Conservation (phyloP, 2,329 filamentous ascomycete species). For the Aspergillus hiratsukae region DNA sequence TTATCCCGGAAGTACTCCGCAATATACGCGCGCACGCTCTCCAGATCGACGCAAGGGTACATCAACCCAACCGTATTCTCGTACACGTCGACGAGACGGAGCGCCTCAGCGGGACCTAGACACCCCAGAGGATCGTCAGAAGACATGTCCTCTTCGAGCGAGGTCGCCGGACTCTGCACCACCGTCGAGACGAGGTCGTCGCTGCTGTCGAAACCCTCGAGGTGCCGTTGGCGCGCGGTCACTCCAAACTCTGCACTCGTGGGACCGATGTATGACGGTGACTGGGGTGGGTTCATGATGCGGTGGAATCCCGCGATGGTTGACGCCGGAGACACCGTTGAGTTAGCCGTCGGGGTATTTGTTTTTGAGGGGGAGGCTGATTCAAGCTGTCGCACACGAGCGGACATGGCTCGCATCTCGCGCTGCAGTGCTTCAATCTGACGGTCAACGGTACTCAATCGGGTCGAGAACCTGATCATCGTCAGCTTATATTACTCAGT, state of each 20-base stretch:
- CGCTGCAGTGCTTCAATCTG: constrained; percentile 25
- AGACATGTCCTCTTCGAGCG: constrained; percentile 27
- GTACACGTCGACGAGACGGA: constrained; percentile 70
- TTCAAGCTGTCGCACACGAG: constrained; percentile 26
- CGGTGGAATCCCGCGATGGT: constrained; percentile 19
- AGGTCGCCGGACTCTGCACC: constrained; percentile 17
- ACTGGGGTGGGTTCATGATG: constrained; percentile 29
- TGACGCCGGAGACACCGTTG: constrained; percentile 10
- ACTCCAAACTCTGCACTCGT: constrained; percentile 36
- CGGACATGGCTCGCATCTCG: constrained; percentile 27
- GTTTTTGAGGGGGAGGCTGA: constrained; percentile 9
- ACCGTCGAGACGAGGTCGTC: constrained; percentile 17
- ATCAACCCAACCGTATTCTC: constrained; percentile 85
- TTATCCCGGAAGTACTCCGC: constrained; percentile 20
- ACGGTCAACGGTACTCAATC: constrained; percentile 23
- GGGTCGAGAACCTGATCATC: constrained; percentile 10
- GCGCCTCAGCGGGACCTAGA: constrained; percentile 68
- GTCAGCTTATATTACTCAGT: not conserved
- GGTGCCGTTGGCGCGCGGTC: constrained; percentile 8
- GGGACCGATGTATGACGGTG: constrained; percentile 31
- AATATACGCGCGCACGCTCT: constrained; percentile 54
- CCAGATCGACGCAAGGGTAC: constrained; percentile 77
- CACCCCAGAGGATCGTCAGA: constrained; percentile 68
- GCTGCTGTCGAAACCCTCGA: constrained; percentile 13
- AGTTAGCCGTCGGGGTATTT: constrained; percentile 3